Conservation (phyloP, 148 eudicot species). For the Vaccinium myrtillus region DNA sequence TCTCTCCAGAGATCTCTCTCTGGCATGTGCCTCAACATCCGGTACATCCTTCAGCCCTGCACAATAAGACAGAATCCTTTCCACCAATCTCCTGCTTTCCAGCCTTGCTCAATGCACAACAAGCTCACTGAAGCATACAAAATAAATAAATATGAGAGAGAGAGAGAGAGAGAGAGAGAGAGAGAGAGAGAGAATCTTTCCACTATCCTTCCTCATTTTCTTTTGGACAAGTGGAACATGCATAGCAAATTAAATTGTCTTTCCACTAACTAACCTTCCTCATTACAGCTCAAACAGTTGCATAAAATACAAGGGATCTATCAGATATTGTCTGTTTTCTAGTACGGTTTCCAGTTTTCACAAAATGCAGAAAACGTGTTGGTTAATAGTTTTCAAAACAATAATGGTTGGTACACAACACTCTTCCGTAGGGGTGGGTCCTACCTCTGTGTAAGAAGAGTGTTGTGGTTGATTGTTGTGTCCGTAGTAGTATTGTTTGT, state of each 20-base stretch:
- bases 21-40: conserved; percentile 4
- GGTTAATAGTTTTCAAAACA: background rate
- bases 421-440: no score
- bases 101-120: conserved; percentile 14
- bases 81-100: conserved; percentile 27
- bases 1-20: background rate
- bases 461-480: no score
- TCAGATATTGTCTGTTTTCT: background rate
- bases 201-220: background rate
- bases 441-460: no score
- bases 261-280: background rate
- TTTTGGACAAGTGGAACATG: background rate
- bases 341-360: background rate
- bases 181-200: conserved; percentile 1
- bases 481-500: no score
- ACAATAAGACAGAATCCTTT: conserved; percentile 22
- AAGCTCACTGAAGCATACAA: conserved; percentile 15
- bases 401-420: no score
- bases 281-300: conserved; percentile 2
- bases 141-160: conserved; percentile 12
- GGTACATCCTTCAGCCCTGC: conserved; percentile 15
- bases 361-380: background rate
- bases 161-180: conserved; percentile 4
- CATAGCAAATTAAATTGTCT: background rate
- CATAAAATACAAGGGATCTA: background rate